Base-by-base conservation (phyloP, 1,284 basidiomycete genomes). In the Microbotryomycetes sp. region DNA sequence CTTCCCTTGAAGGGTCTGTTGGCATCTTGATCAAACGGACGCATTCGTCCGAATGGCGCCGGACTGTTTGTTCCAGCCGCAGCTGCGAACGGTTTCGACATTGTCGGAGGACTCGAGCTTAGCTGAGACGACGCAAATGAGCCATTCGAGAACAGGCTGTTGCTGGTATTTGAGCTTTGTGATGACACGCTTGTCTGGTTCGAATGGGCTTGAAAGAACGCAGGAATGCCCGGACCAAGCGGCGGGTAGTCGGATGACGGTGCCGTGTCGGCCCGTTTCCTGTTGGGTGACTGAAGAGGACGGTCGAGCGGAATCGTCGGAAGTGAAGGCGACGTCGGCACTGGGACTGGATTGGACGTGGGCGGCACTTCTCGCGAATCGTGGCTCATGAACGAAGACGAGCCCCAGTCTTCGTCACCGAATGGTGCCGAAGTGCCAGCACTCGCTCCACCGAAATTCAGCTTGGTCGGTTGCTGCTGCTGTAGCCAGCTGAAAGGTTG, bases 211-310 rank as follows among this genome's bases (percentile, higher is more conserved):
- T 52, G 51, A 13, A 41, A 41, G 7, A 35, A 48, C 9, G 30
- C 27, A 28, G 63, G 47, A 5, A 65, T 47, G 1, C 59, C 60
- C 4, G 57, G 41, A 21, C 59, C 63, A 18, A 61, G 57, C 1
- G 57, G 57, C 5, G 63, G 63, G 51, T 61, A 65, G 5, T 54
- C 63, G 24, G 24, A 53, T 16, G 54, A 59, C 3, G 66, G 66
- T 0, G 66, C 66, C 0, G 66, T 67, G 47, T 68, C 66, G 23
- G 66, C 66, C 31, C 64, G 29, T 45, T 55, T 31, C 2, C 66
- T 56, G 2, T 45, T 31, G 15, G 50, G 47, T 18, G 24, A 47
- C 18, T 27, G 52, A 5, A 18, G 21, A 50, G 16, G 11, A 21
- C 26, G 54, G 26, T 41, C 13, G 47, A 6, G 27, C 29, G 35